Base-by-base conservation (phyloP, 129 eudicot genomes). In the Gnaphalium uliginosum region DNA sequence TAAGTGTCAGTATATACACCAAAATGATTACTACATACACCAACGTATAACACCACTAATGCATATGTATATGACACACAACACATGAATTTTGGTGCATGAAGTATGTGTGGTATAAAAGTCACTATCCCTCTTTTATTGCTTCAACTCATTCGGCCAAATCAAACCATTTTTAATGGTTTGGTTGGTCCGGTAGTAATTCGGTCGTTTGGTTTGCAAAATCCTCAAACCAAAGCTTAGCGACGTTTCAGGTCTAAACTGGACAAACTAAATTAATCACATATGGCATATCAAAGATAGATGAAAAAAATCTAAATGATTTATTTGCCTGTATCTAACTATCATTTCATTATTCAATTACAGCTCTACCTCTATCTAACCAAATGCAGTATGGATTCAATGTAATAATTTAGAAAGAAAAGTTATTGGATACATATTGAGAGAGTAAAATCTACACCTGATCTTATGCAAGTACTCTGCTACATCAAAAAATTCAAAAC, bases 381-480 rank as follows among this genome's bases (percentile, higher is more conserved):
- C 57, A 66, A 66, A 66, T 58, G 26, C 56, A 27, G 24, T 33
- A 78, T 6, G 51, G 15, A 53, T 63, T 79, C 71, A 15, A 54
- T 51, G 59, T 21, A 66, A 79, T n/a, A 26, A 61, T 30, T 22
- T 32, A 33, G 51, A 21, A 5, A 54, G 33, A 33, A 78, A 54
- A 54, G 13, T 56, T 54, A 56, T 9, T 7, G 7, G 22, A 53
- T 53, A 76, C 37, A 76, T 51, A 76, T 11, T 17, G 18, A 51
- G 66, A 77, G 37, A 30, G 3, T 68, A 58, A 76, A 77, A 57
- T 77, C 68, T 65, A 73, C 78, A 79, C 62, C 73, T 25, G 65
- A 67, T 69, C 76, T 37, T 58, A 58, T 68, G 69, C 62, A 78
- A 48, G 54, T 21, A 32, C 43, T 61, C 71, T 71, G 8, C 66